These are phyloP conservation scores for Diplotaxis tenuifolia DNA, from an alignment of 345 rosid species.

Conservation along the genomic window DNA sequence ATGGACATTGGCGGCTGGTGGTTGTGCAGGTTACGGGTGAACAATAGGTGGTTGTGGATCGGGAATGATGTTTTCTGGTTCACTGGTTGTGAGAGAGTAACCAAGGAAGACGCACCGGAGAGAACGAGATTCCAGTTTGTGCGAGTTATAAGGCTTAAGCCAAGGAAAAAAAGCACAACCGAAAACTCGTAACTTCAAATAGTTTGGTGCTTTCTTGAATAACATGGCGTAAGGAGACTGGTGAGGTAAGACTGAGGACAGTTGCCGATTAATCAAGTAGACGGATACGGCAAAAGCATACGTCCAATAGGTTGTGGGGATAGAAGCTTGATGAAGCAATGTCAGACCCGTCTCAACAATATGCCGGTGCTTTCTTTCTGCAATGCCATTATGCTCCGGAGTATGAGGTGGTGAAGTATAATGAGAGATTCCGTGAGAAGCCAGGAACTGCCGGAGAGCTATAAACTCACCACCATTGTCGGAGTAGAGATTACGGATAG, in stretches of 20 bases:
- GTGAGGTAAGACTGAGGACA: background rate
- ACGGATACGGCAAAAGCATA: background rate
- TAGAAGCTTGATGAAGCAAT: background rate
- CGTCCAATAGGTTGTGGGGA: background rate
- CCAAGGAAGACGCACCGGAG: background rate
- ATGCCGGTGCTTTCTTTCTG: background rate
- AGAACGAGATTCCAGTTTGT: background rate
- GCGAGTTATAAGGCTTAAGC: background rate
- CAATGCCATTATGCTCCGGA: background rate
- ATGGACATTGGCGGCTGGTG: too few species aligned
- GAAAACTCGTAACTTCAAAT: too few species aligned
- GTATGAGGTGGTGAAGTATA: background rate
- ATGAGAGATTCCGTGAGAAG: background rate
- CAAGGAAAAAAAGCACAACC: background rate
- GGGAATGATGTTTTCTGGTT: too few species aligned
- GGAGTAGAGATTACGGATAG: background rate
- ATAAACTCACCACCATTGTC: background rate
- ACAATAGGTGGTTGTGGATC: too few species aligned
- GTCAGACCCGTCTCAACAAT: background rate
- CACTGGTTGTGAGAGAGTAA: background rate
- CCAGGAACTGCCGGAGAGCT: background rate
- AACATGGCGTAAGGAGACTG: background rate
- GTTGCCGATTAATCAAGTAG: background rate
- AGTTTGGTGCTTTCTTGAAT: background rate
- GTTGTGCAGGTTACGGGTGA: too few species aligned